Conservation (phyloP, 345 rosid species). For the Gossypium herbaceum region DNA sequence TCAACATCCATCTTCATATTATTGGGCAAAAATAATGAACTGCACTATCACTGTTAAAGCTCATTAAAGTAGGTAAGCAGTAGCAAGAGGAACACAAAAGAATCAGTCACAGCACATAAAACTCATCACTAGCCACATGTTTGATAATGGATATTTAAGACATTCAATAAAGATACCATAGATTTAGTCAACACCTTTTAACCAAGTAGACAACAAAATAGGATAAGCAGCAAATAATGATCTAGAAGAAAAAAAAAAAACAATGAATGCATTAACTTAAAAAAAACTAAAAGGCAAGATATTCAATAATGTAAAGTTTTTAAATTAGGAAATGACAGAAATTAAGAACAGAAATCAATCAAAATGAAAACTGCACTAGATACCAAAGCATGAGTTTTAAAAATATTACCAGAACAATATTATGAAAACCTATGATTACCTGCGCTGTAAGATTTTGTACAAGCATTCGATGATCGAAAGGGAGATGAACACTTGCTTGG, state of each 20-base stretch:
- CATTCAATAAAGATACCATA: not conserved
- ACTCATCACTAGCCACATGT: not conserved
- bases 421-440: constrained; percentile 40
- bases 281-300: not conserved
- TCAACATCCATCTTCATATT: not conserved
- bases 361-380: not conserved
- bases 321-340: not conserved
- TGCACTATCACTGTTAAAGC: not conserved
- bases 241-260: not conserved
- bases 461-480: constrained; percentile 57
- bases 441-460: constrained; percentile 82
- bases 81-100: not conserved
- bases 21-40: not conserved
- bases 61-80: not conserved
- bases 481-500: constrained; percentile 80
- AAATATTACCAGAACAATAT: constrained; percentile 2
- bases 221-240: not conserved
- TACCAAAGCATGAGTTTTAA: not conserved
- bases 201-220: not conserved
- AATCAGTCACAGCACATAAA: not conserved
- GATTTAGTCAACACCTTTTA: not conserved
- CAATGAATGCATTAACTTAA: not conserved
- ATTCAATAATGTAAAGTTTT: not conserved
- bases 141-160: not conserved
- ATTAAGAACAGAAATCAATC: not conserved